Evolutionary conservation across 495 filamentous ascomycete genomes (phyloP).

Genomic region (Talaromyces thailandensis): DNA sequence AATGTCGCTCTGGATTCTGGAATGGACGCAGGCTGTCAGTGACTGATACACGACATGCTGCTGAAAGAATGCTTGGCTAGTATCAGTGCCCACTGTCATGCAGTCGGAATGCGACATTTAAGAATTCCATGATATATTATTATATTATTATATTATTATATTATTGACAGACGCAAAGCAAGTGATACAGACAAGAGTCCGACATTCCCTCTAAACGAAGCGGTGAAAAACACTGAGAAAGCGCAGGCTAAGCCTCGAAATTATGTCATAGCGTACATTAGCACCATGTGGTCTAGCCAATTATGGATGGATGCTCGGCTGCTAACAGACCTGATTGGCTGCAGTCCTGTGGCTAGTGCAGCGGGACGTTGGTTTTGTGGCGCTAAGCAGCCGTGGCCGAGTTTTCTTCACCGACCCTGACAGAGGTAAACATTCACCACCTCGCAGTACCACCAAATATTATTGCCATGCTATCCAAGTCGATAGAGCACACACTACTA

Average conservation of each 20-base stretch:
- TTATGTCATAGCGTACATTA: background rate
- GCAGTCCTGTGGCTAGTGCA: background rate
- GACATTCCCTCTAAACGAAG: background rate
- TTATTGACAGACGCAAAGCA: too few species aligned
- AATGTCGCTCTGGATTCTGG: background rate
- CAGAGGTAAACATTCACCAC: background rate
- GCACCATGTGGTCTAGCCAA: background rate
- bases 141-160: too few species aligned
- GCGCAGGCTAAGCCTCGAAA: background rate
- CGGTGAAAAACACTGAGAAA: background rate
- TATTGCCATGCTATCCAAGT: too few species aligned
- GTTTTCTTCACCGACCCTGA: conserved; percentile 6
- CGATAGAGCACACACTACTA: background rate
- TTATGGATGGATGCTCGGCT: background rate
- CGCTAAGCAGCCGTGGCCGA: background rate
- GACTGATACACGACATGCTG: background rate
- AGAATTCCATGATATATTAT: background rate
- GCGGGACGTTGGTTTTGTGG: background rate
- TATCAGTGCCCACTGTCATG: background rate
- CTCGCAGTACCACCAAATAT: too few species aligned
- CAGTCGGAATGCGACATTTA: background rate
- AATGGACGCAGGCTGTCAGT: background rate
- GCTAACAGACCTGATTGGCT: background rate
- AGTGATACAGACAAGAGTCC: background rate
- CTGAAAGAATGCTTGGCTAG: background rate